Evolutionary conservation across 179 eudicot genomes (phyloP), one percentile per base, ranked within the genome.

Genomic region (Silene vulgaris): DNA sequence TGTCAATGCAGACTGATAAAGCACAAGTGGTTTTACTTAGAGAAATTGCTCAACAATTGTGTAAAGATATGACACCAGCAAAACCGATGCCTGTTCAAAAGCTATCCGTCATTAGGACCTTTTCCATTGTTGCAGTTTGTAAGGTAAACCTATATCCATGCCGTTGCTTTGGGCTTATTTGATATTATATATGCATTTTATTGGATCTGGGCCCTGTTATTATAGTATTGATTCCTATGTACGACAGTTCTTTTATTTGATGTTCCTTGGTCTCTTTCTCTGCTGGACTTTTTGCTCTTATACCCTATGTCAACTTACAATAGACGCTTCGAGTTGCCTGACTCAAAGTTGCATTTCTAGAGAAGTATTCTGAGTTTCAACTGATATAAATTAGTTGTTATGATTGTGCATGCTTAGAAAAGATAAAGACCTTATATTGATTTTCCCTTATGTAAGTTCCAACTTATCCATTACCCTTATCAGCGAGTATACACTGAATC

Each of bases 1-100:
- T 90, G 76, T 87, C 92, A 74, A 91, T 91, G 96, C 85, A 90
- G 65, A 91, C 92, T n/a, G 96, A 91, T 80, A 91, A 91, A 86
- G 97, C 96, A 37, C 95, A 91, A 78, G 71, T 88, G 74, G 88
- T 90, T 21, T 82, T 91, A 77, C 84, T 90, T 56, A 86, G 89
- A 82, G 97, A 91, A 85, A 90, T 91, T 75, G 97, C 97, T 80
- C 95, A 91, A 75, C 92, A 91, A 61, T 78, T 91, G 77, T 90
- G 90, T 72, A 93, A 89, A 78, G 96, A 91, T 57, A 90, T 91
- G 91, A 77, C 93, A 56, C 88, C 93, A 14, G 80, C 84, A 72
- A 84, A 80, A 76, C 79, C 59, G 8, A 79, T 74, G 81, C 90
- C 90, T 20, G 78, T 79, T 66, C 84, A 82, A 82, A 93, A 90